A percentile compares a stretch with the other conserved stretches of the same genome.
These are phyloP conservation scores for Calonectria leucothoes DNA, from an alignment of 2,329 filamentous ascomycete genomes.

Conservation along the genomic window DNA sequence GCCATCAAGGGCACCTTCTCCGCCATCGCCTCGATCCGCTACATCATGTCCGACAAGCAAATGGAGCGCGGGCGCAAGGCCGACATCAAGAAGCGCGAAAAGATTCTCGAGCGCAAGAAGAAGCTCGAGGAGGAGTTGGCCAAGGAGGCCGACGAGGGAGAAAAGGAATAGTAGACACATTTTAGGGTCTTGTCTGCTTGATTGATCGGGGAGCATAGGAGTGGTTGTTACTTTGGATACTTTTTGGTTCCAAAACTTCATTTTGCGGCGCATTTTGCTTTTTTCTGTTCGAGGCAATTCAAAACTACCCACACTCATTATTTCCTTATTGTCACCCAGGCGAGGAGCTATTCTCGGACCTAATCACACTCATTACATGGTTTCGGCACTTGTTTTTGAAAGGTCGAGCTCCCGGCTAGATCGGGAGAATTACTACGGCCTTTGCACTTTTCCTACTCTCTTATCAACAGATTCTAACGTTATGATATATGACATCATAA, in stretches of 20 bases:
- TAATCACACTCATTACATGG: background rate
- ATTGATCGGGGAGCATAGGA: background rate
- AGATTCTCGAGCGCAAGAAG: conserved; percentile 48
- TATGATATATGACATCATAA: conserved; percentile 8
- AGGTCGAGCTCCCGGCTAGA: background rate
- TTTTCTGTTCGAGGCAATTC: background rate
- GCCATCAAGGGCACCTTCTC: conserved; percentile 47
- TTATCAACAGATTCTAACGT: background rate
- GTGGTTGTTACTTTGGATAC: background rate
- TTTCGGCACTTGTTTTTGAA: background rate
- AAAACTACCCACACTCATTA: conserved; percentile 3
- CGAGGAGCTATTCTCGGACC: background rate
- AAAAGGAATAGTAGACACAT: conserved; percentile 12
- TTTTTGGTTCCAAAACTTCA: background rate
- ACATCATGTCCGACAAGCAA: conserved; percentile 51
- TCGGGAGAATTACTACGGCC: background rate
- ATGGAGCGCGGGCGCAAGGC: conserved; percentile 44
- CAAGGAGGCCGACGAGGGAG: conserved; percentile 31
- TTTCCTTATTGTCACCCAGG: conserved; percentile 12
- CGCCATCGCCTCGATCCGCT: conserved; percentile 48
- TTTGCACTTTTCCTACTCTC: background rate
- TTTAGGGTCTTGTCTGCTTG: no score
- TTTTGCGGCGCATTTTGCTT: background rate
- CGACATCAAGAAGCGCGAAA: conserved; percentile 49
- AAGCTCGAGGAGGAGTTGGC: conserved; percentile 30